Percentiles rank a stretch among this genome's conserved stretches.
Evolutionary conservation across 1,284 basidiomycete genomes (phyloP).

Genomic region (Ceratobasidium sp.): DNA sequence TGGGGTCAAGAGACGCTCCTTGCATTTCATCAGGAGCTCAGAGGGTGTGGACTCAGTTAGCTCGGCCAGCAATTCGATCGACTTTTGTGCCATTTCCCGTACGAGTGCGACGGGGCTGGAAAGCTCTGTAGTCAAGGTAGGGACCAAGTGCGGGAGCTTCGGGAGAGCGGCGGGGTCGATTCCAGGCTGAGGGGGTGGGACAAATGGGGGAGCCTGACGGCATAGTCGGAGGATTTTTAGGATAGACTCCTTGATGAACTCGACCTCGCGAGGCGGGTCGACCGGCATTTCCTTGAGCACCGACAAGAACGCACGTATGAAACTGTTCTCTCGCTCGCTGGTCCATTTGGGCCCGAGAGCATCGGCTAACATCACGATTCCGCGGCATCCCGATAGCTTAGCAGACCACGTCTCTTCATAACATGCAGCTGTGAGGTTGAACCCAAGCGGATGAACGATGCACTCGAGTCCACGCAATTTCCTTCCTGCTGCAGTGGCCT

Average conservation of each 20-base stretch:
- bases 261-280: slow-evolving; percentile 83
- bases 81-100: slow-evolving; percentile 81
- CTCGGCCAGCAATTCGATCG: slow-evolving; percentile 80
- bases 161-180: slow-evolving; percentile 23
- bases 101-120: slow-evolving; percentile 87
- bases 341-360: slow-evolving; percentile 82
- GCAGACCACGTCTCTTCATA: slow-evolving; percentile 86
- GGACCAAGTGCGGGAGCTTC: slow-evolving; percentile 61
- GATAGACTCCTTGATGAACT: slow-evolving; percentile 80
- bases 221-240: slow-evolving; percentile 77
- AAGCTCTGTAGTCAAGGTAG: slow-evolving; percentile 89
- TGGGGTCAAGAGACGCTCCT: slow-evolving; percentile 83
- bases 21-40: slow-evolving; percentile 83
- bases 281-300: slow-evolving; percentile 95
- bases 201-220: slow-evolving; percentile 53
- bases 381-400: slow-evolving; percentile 85
- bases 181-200: slow-evolving; percentile 33
- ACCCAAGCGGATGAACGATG: slow-evolving; percentile 61
- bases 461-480: slow-evolving; percentile 72
- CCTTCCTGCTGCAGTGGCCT: slow-evolving; percentile 48
- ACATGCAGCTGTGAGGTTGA: slow-evolving; percentile 63
- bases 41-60: slow-evolving; percentile 73
- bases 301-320: slow-evolving; percentile 88
- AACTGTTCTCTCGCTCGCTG: slow-evolving; percentile 86
- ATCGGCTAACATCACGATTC: slow-evolving; percentile 77